These are phyloP conservation scores for Micractinium conductrix DNA, from an alignment of 139 green algal species.

Conservation along the genomic window DNA sequence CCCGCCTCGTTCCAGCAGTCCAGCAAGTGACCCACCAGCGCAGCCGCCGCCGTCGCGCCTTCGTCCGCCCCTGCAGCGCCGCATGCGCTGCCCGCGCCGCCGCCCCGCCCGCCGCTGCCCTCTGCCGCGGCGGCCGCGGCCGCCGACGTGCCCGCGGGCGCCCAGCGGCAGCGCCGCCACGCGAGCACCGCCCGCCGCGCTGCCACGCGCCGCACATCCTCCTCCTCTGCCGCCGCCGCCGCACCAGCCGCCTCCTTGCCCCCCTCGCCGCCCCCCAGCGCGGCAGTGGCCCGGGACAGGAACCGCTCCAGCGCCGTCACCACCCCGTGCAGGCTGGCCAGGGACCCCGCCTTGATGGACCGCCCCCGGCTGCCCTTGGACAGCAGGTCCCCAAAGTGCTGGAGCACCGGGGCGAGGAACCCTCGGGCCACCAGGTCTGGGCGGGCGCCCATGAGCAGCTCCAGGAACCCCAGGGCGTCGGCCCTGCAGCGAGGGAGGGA, in stretches of 20 bases:
- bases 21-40: slow-evolving; percentile 54
- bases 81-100: background rate
- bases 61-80: background rate
- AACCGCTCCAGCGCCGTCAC: slow-evolving; percentile 18
- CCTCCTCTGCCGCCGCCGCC: background rate
- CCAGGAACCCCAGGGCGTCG: slow-evolving; percentile 69
- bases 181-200: background rate
- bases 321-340: slow-evolving; percentile 58
- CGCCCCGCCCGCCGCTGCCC: background rate
- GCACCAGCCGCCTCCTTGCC: too few species aligned
- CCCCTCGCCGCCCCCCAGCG: background rate
- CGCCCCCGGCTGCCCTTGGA: slow-evolving; percentile 49
- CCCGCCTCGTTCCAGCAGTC: slow-evolving; percentile 62
- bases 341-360: slow-evolving; percentile 64
- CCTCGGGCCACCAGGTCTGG: slow-evolving; percentile 53
- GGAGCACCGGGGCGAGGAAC: slow-evolving; percentile 57
- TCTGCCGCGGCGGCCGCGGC: background rate
- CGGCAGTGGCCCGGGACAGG: slow-evolving; percentile 12
- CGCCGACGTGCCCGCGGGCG: background rate
- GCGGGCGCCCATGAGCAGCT: slow-evolving; percentile 68
- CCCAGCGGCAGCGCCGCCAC: slow-evolving; percentile 21
- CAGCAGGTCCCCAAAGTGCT: slow-evolving; percentile 73
- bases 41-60: background rate
- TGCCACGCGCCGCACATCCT: background rate
- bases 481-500: slow-evolving; percentile 22